Conservation (phyloP, 768 basidiomycete genomes). For the Psilocybe sp. region DNA sequence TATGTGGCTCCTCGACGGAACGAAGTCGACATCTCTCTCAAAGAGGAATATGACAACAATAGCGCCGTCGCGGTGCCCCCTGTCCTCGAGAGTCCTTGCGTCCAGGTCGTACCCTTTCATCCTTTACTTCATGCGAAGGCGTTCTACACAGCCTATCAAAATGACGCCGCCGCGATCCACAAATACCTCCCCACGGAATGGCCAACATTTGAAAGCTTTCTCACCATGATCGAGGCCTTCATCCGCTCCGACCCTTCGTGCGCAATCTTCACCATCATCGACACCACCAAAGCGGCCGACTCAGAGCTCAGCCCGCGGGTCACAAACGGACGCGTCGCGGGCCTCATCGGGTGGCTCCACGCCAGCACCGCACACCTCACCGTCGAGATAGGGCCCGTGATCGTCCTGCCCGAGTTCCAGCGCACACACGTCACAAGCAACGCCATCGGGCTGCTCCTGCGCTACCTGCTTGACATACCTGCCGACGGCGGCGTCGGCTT, state of each 20-base stretch:
- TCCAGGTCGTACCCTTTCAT: conserved; percentile 43
- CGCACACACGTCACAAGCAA: conserved; percentile 47
- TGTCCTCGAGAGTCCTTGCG: conserved; percentile 34
- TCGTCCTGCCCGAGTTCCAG: conserved; percentile 48
- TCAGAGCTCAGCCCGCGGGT: conserved; percentile 8
- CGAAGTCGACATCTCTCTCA: conserved; percentile 1
- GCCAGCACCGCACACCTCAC: conserved; percentile 27
- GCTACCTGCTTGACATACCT: conserved; percentile 34
- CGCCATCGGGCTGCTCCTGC: conserved; percentile 39
- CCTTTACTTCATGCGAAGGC: conserved; percentile 27
- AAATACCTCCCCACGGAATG: conserved; percentile 40
- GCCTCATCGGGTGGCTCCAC: conserved; percentile 44
- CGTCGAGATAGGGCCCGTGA: conserved; percentile 47
- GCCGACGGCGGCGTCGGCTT: conserved; percentile 44
- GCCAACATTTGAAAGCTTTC: conserved; percentile 24
- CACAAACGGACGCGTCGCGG: conserved; percentile 36
- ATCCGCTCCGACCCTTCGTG: conserved; percentile 23
- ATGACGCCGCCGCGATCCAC: conserved; percentile 27
- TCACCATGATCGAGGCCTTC: conserved; percentile 22
- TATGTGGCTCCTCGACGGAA: conserved; percentile 11
- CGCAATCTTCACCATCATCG: conserved; percentile 44
- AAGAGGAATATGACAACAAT: conserved; percentile 32
- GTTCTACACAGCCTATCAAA: conserved; percentile 18
- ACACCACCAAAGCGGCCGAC: conserved; percentile 34
- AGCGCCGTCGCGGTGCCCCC: conserved; percentile 38